A percentile compares a stretch with the other conserved stretches of the same genome.
Evolutionary conservation across 495 filamentous ascomycete genomes (phyloP).

Genomic region (Penicillium cosmopolitanum): DNA sequence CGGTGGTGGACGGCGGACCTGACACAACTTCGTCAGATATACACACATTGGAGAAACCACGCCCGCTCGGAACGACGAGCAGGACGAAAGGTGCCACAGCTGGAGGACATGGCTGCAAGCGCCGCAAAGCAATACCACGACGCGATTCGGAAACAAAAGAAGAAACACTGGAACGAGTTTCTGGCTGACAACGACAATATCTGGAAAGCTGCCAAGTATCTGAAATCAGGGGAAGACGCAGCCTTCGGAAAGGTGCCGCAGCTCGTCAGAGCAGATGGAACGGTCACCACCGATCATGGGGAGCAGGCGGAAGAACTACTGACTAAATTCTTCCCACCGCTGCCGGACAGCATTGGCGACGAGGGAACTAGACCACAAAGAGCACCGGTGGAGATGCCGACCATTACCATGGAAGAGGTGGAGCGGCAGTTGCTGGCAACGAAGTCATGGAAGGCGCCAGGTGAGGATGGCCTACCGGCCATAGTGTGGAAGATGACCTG

Average conservation of each 20-base stretch:
- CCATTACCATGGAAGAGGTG: constrained; percentile 28
- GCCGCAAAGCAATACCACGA: constrained; percentile 27
- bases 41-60: constrained; percentile 17
- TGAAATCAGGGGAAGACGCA: constrained; percentile 24
- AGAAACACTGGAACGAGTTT: constrained; percentile 30
- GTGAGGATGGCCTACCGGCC: constrained; percentile 30
- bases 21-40: constrained; percentile 15
- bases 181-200: constrained; percentile 31
- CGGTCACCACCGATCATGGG: constrained; percentile 19
- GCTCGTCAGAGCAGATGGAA: constrained; percentile 20
- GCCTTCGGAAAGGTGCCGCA: constrained; percentile 25
- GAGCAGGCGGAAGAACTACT: constrained; percentile 27
- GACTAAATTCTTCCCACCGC: constrained; percentile 34
- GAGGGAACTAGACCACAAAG: constrained; percentile 26
- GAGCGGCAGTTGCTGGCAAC: constrained; percentile 19
- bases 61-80: constrained; percentile 15
- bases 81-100: constrained; percentile 13
- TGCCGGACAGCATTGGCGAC: constrained; percentile 24
- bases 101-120: constrained; percentile 21
- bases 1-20: constrained; percentile 23
- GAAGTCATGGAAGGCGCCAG: constrained; percentile 27
- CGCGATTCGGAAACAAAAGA: constrained; percentile 29
- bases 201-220: constrained; percentile 31
- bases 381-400: constrained; percentile 22
- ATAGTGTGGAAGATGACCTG: constrained; percentile 33